Base-by-base conservation (phyloP, 2,329 filamentous ascomycete genomes). In the Trichoderma pleuroti region DNA sequence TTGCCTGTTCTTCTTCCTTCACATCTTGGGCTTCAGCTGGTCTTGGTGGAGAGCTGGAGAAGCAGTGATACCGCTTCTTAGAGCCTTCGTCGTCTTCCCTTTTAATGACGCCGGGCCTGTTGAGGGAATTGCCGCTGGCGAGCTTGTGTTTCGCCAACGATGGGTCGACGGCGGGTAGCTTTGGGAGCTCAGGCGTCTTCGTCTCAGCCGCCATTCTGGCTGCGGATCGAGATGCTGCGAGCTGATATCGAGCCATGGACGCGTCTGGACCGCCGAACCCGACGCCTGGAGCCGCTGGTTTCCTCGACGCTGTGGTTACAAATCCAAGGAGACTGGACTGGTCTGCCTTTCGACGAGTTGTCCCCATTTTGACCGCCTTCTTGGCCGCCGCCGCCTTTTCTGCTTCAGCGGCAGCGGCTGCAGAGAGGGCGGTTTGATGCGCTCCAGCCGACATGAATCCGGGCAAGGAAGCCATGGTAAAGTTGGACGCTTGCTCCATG, bases 371-470 rank as follows among this genome's bases (percentile, higher is more conserved):
- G 26, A 68, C 46, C 1, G 52, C 28, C 62, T 75, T 76, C 62
- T 74, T 75, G n/a, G 71, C 67, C n/a, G 64, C 34, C 32, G 72
- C 70, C n/a, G 61, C 32, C 42, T 74, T 76, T 11, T 74, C 68
- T 42, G 73, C 72, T 21, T 68, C 56, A 30, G 49, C 63, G 12
- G 63, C 63, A 28, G 72, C 71, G 16, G 70, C 73, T 14, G 74
- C 76, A 24, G 76, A 72, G 30, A 85, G 76, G 10, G 77, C 80
- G 2, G 81, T 79, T 66, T 84, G 85, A 74, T 90, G 88, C 24
- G 85, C 82, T 11, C 85, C 84, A 3, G 89, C 88, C 11, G 87
- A 87, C n/a, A 87, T 88, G 73, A 93, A 92, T 0, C 87, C 89
- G 0, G 86, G 82, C 10, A 87, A 80, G 32, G 84, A 82, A 6